Evolutionary conservation across 1,284 basidiomycete genomes (phyloP).

Genomic region (Gomphus bonarii): DNA sequence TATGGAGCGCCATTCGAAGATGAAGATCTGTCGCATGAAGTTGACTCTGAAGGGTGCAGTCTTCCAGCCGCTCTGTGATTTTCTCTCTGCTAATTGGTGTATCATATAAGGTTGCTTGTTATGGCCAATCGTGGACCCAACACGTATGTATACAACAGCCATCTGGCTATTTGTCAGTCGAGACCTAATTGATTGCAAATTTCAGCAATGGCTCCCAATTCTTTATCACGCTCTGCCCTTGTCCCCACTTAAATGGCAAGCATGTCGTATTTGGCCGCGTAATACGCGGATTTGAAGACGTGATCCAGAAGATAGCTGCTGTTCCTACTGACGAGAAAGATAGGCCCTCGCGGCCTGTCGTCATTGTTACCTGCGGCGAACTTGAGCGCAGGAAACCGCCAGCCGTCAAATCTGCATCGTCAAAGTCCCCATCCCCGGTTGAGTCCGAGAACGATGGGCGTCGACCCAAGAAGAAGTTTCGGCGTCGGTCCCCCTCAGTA

Average conservation of each 20-base stretch:
- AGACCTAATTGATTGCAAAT: background rate
- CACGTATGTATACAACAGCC: slow-evolving; percentile 33
- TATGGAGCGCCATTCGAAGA: slow-evolving; percentile 68
- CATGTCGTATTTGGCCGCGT: slow-evolving; percentile 72
- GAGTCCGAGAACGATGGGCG: slow-evolving; percentile 16
- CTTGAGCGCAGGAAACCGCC: slow-evolving; percentile 55
- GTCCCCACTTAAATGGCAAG: slow-evolving; percentile 68
- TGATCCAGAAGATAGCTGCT: slow-evolving; percentile 42
- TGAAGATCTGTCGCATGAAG: slow-evolving; percentile 57
- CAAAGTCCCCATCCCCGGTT: slow-evolving; percentile 15
- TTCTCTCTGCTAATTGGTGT: background rate
- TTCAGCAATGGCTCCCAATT: slow-evolving; percentile 64
- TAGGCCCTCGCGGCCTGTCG: slow-evolving; percentile 59
- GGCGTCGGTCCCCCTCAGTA: slow-evolving; percentile 19
- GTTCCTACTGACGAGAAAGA: slow-evolving; percentile 59
- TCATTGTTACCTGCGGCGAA: slow-evolving; percentile 78
- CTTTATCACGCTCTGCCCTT: slow-evolving; percentile 68
- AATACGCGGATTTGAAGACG: slow-evolving; percentile 50
- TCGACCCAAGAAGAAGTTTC: slow-evolving; percentile 22
- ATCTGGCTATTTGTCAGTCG: background rate
- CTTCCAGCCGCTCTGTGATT: background rate
- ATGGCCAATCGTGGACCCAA: slow-evolving; percentile 80
- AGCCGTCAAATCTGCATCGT: slow-evolving; percentile 10
- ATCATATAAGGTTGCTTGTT: slow-evolving; percentile 44
- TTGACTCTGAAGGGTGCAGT: slow-evolving; percentile 52